These are phyloP conservation scores for Zymoseptoria ardabiliae DNA, from an alignment of 2,329 filamentous ascomycete species.

Conservation along the genomic window DNA sequence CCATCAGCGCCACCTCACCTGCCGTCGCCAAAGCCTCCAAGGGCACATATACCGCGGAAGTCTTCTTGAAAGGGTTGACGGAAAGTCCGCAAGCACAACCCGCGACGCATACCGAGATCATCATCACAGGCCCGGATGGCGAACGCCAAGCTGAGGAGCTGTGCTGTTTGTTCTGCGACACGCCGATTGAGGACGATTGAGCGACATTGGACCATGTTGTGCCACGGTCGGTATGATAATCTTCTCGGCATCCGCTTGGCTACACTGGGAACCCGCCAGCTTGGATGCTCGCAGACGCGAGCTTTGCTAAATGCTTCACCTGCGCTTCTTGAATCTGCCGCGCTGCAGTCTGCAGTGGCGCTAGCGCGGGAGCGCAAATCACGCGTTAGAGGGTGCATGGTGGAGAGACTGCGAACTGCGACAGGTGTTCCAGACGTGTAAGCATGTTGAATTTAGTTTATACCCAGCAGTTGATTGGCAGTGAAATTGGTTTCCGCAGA, in stretches of 20 bases:
- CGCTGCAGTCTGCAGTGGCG: not conserved
- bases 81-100: conserved; percentile 6
- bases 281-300: not conserved
- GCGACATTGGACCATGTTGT: no score
- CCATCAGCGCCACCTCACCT: conserved; percentile 2
- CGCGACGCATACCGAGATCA: conserved; percentile 19
- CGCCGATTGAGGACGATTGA: conserved; percentile 18
- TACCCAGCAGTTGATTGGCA: not conserved
- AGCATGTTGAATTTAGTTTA: not conserved
- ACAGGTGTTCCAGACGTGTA: not conserved
- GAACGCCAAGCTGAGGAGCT: conserved; percentile 19
- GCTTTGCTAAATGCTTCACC: not conserved
- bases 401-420: not conserved
- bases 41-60: conserved; percentile 13
- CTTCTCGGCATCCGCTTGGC: not conserved
- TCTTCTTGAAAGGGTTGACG: conserved; percentile 22
- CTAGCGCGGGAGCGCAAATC: conserved; percentile 2
- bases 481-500: not conserved
- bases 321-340: not conserved
- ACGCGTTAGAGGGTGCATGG: not conserved
- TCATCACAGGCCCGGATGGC: conserved; percentile 21
- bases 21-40: conserved; percentile 8
- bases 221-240: not conserved
- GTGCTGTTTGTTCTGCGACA: conserved; percentile 25
- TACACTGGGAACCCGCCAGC: not conserved